Base-by-base conservation (phyloP, 1,284 basidiomycete species). In the Heliocybe sulcata region DNA sequence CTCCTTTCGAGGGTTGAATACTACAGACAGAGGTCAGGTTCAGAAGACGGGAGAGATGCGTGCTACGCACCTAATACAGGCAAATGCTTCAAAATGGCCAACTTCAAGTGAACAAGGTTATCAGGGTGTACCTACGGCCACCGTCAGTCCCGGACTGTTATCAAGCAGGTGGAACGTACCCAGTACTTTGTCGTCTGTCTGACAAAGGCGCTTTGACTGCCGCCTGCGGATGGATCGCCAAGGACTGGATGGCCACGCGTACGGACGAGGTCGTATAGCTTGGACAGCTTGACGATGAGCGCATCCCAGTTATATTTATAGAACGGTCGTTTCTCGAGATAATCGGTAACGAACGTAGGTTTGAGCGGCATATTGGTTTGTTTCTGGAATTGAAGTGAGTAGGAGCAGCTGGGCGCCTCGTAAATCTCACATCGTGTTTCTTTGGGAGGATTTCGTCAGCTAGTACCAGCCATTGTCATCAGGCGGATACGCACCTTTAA, bases 181-280 rank as follows among this genome's bases (percentile, higher is more conserved):
- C 96, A 99, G 69, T 99, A 99, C 71, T 99, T 99, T 16, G 96
- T 99, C 35, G 96, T 99, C 70, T 97, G 94, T 52, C 96, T 77
- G 10, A 98, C 94, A 65, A 99, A 99, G 0, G 96, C 97, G 64
- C 92, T 96, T 74, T 99, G 96, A 60, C 75, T 90, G 1, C 96
- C 96, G 52, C 96, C 96, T 1, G 96, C 96, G 62, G 88, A 89
- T 8, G 94, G 83, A 67, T 99, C 97, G 19, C 96, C 96, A 59
- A 91, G 83, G 1, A 96, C 86, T 2, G 96, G 96, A 67, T 98
- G 90, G 0, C 96, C 96, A 56, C 97, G 80, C 0, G 96, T 99
- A 51, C 96, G 85, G 19, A 99, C 95, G 33, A 99, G 84, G 68
- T 99, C 92, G 65, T 98, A 99, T 52, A 99, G 74, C 65, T 92